These are phyloP conservation scores for Pseudogymnoascus sp. DNA, from an alignment of 2,329 filamentous ascomycete genomes.

Conservation along the genomic window DNA sequence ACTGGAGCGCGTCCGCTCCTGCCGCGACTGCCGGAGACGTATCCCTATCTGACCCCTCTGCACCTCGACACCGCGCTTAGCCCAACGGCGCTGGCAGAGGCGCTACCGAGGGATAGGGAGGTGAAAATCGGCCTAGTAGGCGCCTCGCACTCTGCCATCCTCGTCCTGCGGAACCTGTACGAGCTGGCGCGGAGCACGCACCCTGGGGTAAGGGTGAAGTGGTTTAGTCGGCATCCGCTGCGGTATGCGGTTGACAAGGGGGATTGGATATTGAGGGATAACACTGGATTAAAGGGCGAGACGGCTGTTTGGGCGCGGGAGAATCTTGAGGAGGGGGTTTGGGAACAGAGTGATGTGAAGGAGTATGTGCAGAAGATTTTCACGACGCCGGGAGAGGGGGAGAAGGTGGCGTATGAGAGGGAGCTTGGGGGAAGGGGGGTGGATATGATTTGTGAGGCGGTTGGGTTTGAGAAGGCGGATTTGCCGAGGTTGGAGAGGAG, in stretches of 20 bases:
- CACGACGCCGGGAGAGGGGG: conserved; percentile 26
- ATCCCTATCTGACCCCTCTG: not conserved
- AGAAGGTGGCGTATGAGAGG: conserved; percentile 37
- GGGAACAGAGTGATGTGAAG: conserved; percentile 30
- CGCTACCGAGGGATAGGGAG: conserved; percentile 31
- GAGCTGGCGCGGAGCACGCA: conserved; percentile 45
- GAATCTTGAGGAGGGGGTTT: conserved; percentile 47
- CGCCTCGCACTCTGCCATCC: conserved; percentile 56
- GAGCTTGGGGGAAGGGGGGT: conserved; percentile 43
- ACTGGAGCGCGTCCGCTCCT: conserved; percentile 47
- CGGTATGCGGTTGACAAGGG: conserved; percentile 56
- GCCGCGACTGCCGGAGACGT: conserved; percentile 31
- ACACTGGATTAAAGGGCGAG: conserved; percentile 57
- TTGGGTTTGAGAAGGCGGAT: conserved; percentile 47
- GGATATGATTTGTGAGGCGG: conserved; percentile 41
- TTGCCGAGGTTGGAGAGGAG: conserved; percentile 38
- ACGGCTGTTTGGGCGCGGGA: conserved; percentile 52
- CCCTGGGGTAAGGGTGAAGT: conserved; percentile 47
- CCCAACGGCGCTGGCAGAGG: conserved; percentile 40
- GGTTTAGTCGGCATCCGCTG: conserved; percentile 55
- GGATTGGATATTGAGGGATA: conserved; percentile 58
- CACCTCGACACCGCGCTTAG: conserved; percentile 50
- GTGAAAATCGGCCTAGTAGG: conserved; percentile 50
- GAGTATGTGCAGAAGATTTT: conserved; percentile 25
- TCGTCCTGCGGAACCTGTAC: conserved; percentile 55